Evolutionary conservation across 2,329 filamentous ascomycete genomes (phyloP).

Genomic region (Metarhizium humberi): DNA sequence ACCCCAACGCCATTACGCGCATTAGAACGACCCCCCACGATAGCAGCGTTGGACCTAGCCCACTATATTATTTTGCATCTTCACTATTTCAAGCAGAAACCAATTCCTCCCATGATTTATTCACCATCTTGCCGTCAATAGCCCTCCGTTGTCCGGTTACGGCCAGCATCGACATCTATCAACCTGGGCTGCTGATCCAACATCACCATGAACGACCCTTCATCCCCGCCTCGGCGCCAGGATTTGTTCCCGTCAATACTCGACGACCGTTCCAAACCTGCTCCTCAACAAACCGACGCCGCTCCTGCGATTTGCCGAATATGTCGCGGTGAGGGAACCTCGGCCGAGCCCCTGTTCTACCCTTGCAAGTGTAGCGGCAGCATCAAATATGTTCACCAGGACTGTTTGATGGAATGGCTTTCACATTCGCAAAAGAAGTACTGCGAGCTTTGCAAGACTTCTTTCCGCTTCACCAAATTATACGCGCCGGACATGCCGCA

Average conservation of each 20-base stretch:
- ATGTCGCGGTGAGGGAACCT: constrained; percentile 79
- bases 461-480: constrained; percentile 95
- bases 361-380: constrained; percentile 98
- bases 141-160: constrained; percentile 1
- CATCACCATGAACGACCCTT: constrained; percentile 5
- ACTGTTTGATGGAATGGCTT: constrained; percentile 97
- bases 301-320: constrained; percentile 83
- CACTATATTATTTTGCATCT: not conserved
- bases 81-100: not conserved
- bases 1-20: not conserved
- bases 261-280: constrained; percentile 12
- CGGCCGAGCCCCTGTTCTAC: constrained; percentile 83
- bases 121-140: constrained; percentile 3
- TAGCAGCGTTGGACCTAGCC: not conserved
- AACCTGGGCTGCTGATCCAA: not conserved
- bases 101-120: constrained; percentile 4
- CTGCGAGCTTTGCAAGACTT: constrained; percentile 98
- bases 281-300: constrained; percentile 19
- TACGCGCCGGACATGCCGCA: constrained; percentile 92
- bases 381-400: constrained; percentile 97
- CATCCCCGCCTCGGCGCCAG: not conserved
- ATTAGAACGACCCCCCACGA: not conserved
- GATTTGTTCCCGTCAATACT: constrained; percentile 11
- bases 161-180: not conserved
- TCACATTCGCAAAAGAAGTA: constrained; percentile 99